phyloP scores from a whole-genome alignment of 306 rosid species.

The Cajanus cajan region DNA sequence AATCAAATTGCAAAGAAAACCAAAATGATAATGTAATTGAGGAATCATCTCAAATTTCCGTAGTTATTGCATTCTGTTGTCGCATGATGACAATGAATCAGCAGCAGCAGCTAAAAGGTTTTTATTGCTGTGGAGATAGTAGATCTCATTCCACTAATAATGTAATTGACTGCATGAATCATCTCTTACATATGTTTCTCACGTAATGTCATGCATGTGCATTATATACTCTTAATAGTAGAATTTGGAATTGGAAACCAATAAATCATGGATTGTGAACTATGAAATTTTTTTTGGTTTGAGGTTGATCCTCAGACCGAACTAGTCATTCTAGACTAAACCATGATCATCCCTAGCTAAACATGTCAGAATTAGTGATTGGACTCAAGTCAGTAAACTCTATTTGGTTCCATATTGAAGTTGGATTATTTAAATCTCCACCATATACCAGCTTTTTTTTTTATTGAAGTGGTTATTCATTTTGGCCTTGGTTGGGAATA shows the following conservation, averaged over 20 bases:
- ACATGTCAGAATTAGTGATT: not conserved
- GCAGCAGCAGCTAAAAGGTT: not conserved
- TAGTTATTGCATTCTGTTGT: constrained; percentile 2
- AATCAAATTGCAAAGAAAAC: constrained; percentile 2
- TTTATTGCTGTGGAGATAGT: not conserved
- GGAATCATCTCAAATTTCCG: not conserved
- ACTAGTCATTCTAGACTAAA: not conserved
- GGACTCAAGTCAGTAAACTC: not conserved
- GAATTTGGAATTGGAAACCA: not conserved
- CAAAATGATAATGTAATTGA: not conserved
- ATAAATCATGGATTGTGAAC: not conserved
- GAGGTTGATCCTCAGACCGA: not conserved
- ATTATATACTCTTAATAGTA: not conserved
- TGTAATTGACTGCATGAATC: not conserved
- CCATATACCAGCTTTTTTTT: not conserved
- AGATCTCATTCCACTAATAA: not conserved
- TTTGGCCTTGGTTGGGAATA: not conserved
- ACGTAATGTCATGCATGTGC: not conserved
- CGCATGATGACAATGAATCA: not conserved
- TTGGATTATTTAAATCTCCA: too few relatives aligned
- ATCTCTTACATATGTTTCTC: not conserved
- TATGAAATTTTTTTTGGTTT: not conserved
- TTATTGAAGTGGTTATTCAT: not conserved
- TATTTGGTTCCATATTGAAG: not conserved
- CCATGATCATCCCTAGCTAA: not conserved